Base-by-base conservation (phyloP, 2,329 filamentous ascomycete species). In the Diaporthe capsici region DNA sequence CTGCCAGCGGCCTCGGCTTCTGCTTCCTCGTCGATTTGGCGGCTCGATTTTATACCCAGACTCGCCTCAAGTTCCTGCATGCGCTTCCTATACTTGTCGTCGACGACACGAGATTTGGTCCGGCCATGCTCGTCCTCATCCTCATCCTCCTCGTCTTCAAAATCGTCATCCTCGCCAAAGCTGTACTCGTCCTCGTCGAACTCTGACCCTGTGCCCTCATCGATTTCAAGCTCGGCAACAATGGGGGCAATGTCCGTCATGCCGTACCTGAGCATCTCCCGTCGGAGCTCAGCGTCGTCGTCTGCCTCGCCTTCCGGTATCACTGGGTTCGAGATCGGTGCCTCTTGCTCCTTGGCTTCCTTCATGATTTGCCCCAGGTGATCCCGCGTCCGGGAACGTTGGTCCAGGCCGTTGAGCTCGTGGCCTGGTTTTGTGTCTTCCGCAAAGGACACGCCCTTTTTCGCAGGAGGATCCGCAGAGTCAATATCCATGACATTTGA, bases 191-290 rank as follows among this genome's bases (percentile, higher is more conserved):
- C 67, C n/a, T 74, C 65, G 15, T 70, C 75, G 4, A 74, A 72
- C 6, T 76, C 75, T 10, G 75, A 74, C 7, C 73, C 67, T 12
- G 65, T 70, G 37, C 76, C 72, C 53, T 96, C 93, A 77, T 98
- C 95, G 2, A 98, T 84, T 75, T 97, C 91, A 61, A 99, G 90
- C 84, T 98, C 95, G 22, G 97, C 97, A 22, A 99, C 97, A 3
- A 99, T 94, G 51, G 95, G 92, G 5, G 95, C 95, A 75, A 99
- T 93, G 83, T 98, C 96, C 60, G 93, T 93, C 84, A 98, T 89
- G 77, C 94, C 93, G 82, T 98, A 99, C 77, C 94, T 90, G 10
- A 98, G 88, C 96, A 99, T 98, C 81, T 98, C 93, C 75, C 93
- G 91, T 8, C 97, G 92, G 34, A 98, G 84, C 44, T 90, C 90